phyloP scores from a whole-genome alignment of 176 grass and related monocot genomes.

The Poa annua region DNA sequence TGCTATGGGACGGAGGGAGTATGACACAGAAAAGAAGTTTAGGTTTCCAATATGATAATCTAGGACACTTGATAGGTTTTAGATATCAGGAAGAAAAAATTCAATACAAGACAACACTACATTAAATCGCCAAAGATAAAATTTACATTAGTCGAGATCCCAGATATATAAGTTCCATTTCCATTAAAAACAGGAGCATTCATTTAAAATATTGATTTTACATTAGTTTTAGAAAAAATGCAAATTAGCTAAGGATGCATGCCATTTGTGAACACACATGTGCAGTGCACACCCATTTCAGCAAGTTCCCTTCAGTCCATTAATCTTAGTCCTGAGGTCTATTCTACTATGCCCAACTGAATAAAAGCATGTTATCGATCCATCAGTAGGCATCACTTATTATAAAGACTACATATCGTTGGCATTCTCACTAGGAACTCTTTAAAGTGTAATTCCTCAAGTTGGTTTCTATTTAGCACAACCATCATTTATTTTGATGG shows the following conservation, averaged over 20 bases:
- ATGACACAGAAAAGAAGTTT: background rate
- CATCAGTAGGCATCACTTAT: background rate
- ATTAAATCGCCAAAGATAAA: background rate
- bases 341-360: background rate
- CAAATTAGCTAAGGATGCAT: constrained; percentile 1
- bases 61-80: background rate
- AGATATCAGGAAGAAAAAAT: constrained; percentile 15
- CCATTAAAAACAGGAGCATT: constrained; percentile 8
- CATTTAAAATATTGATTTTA: background rate
- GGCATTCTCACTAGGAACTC: constrained; percentile 8
- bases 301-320: constrained; percentile 18
- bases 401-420: constrained; percentile 15
- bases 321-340: constrained; percentile 11
- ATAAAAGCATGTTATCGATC: background rate
- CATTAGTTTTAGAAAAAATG: constrained; percentile 2
- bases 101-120: background rate
- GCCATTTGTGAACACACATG: constrained; percentile 27
- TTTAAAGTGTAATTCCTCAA: background rate
- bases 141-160: background rate
- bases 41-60: background rate
- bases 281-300: constrained; percentile 12
- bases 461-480: constrained; percentile 1
- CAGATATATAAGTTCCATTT: constrained; percentile 17
- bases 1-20: background rate
- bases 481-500: background rate